Percentiles rank a stretch among this genome's conserved stretches.
phyloP scores from a whole-genome alignment of 2,329 filamentous ascomycete genomes.

The Paracoccidioides brasiliensis region DNA sequence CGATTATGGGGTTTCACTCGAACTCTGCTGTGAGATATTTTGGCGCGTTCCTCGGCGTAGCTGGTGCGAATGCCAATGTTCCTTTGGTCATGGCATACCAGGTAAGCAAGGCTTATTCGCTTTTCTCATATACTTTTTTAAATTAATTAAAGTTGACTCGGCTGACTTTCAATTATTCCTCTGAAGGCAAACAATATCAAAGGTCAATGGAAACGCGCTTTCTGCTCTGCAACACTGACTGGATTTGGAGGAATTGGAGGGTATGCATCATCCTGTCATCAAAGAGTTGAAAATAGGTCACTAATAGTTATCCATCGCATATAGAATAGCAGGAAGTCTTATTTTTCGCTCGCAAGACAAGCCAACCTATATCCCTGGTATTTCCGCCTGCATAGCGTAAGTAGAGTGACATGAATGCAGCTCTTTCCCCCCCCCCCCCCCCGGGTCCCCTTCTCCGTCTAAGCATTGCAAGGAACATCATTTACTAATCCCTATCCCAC shows the following conservation, averaged over 20 bases:
- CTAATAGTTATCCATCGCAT: neutral
- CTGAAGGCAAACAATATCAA: constrained; percentile 57
- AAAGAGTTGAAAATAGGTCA: neutral
- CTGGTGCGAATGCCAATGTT: constrained; percentile 59
- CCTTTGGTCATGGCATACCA: constrained; percentile 60
- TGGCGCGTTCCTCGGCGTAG: constrained; percentile 55
- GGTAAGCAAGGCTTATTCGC: constrained; percentile 7
- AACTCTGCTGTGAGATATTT: constrained; percentile 48
- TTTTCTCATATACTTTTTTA: neutral
- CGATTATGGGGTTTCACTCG: constrained; percentile 52
- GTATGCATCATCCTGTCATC: neutral
- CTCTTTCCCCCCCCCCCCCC: too few relatives aligned
- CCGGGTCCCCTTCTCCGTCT: neutral
- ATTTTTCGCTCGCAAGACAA: constrained; percentile 42
- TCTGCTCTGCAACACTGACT: constrained; percentile 59
- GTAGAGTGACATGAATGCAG: neutral
- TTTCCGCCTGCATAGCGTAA: constrained; percentile 7
- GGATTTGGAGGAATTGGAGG: constrained; percentile 58
- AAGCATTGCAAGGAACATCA: too few relatives aligned
- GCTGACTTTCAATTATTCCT: neutral
- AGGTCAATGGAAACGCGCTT: constrained; percentile 70
- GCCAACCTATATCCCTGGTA: constrained; percentile 9
- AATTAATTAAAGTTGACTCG: neutral
- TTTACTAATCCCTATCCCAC: neutral
- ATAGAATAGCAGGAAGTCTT: constrained; percentile 52